Base-by-base conservation (phyloP, 768 basidiomycete species). In the Thelephora aurantiotincta region DNA sequence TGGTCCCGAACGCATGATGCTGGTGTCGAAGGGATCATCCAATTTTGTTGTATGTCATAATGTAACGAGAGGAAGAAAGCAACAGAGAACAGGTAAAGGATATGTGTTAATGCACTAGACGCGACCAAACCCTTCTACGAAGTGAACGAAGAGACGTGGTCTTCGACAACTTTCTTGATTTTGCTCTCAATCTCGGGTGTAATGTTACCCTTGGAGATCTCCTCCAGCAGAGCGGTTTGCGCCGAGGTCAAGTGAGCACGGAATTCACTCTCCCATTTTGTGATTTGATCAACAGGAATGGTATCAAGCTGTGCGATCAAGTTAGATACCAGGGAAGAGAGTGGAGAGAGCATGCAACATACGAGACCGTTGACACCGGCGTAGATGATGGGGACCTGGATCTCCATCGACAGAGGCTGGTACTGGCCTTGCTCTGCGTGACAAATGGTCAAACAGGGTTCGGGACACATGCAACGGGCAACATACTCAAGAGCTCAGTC, bases 341-440 rank as follows among this genome's bases (percentile, higher is more conserved):
- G 18, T n/a, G 1, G n/a, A 11, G 1, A 12, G 23, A 49, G 11
- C 35, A 1, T 13, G 30, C 35, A 16, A 44, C 83, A 56, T 63
- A 85, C 82, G 54, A 96, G 80, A 89, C 96, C 96, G 70, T 98
- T 93, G 58, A 99, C 96, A 80, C 94, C 94, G 55, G 94, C 96
- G 65, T 94, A 97, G 73, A 98, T 92, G 66, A 97, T 89, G 55
- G 94, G 94, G 53, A 96, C 94, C 75, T 96, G 93, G 54, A 97
- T 70, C 71, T 98, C 94, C 66, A 87, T 93, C 36, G 92, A 68
- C 60, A 97, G 69, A 47, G 91, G 89, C 65, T 93, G 85, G 70
- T 97, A 97, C 73, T 98, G 94, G 54, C 90, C 92, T 79, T 98
- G 94, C 72, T 97, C 83, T 94, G 60, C 62, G 54, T 22, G 46